Base-by-base conservation (phyloP, 2,329 filamentous ascomycete genomes). In the Phialocephala subalpina region DNA sequence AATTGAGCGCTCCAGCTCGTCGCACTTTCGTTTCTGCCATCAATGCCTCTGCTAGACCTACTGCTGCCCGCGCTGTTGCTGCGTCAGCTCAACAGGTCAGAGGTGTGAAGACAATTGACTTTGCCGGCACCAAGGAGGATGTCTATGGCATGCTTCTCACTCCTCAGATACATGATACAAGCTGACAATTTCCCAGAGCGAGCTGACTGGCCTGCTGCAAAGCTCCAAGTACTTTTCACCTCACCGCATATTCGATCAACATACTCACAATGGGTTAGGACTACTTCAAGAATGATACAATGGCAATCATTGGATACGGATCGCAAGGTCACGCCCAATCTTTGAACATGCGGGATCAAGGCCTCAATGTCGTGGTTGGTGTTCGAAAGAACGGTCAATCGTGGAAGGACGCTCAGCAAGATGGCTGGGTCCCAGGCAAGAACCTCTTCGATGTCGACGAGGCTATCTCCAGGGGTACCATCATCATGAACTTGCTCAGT, bases 211-310 rank as follows among this genome's bases (percentile, higher is more conserved):
- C 96, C 96, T 74, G 90, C 92, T 82, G 95, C 97, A 87, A 98
- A 97, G 91, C 93, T 99, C 80, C 86, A 96, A 80, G 93, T 96
- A 84, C 85, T 90, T 80, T 67, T 67, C 67, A 65, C 62, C 58
- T 58, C 63, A 61, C 53, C 36, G 55, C 59, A 71, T 20, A 62
- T 65, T 69, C 38, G 40, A 60, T 62, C 29, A 55, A 63, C 16
- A 64, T 66, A 66, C 69, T 74, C 60, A 74, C 72, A 62, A 62
- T 65, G 60, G 67, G 45, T 56, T 74, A 97, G 92, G 93, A 98
- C 73, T 99, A 95, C 91, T 99, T 99, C 92, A 98, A 98, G 90
- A 89, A 99, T 85, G 96, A 99, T 84, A 98, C 95, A 75, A 93
- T 99, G 77, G 96, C 96, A 79, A 92, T 99, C 79, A 99, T 99